Evolutionary conservation across 768 basidiomycete species (phyloP), one percentile per base, ranked within the genome.

Genomic region (Solioccasus polychromus): DNA sequence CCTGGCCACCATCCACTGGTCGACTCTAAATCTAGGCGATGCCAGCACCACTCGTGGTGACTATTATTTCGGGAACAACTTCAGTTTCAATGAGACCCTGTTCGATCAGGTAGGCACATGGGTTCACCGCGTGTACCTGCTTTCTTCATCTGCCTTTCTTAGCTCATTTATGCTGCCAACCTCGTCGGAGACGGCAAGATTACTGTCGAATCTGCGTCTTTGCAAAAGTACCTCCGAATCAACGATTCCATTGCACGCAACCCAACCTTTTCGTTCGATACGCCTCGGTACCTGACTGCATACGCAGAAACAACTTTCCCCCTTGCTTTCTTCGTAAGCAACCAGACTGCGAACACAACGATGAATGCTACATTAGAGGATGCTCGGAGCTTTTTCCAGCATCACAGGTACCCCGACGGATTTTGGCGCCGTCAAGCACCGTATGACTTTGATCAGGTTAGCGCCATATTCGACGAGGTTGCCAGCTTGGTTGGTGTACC

Each of bases 31-130:
- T 29, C 8, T 17, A 60, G 60, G 60, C 30, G 59, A 60, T 46
- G 55, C 39, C 5, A 61, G 60, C 38, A 59, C 56, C 12, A 60
- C 59, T 3, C 59, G 55, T 2, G 55, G 42, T 9, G 59, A 60
- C 34, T 59, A 18, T 38, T 62, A 62, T 35, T 61, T 60, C 17
- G 60, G 59, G 7, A 17, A 61, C 39, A 62, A 61, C 38, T 62
- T 12, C 15, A 50, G 29, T 10, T 62, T 62, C 45, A 60, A 60
- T 11, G 60, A 62, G 42, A 60, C 60, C 6, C 25, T 60, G 47
- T 60, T 60, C 19, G 43, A 53, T 12, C 44, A 55, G 45, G 59
- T 47, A 35, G 11, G 47, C 24, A 37, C 17, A 23, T 17, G 9
- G 7, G 0, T 11, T 6, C 11, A n/a, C 2, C 8, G 1, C 2